Evolutionary conservation across 805 yeast genomes (phyloP).

Genomic region (Lachancea kluyveri): DNA sequence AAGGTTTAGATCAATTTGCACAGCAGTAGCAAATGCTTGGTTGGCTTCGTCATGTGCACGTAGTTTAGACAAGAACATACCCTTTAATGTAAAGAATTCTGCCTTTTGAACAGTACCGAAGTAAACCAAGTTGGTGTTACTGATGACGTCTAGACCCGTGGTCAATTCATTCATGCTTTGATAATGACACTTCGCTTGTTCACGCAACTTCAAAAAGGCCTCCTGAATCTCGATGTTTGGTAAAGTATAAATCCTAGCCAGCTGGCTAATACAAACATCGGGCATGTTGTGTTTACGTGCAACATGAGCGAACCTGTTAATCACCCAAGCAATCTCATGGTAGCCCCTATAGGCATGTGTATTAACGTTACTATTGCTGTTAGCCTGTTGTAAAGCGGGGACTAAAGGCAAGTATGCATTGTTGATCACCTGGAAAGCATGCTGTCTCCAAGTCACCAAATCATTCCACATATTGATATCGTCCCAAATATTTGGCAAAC

Average conservation of each 20-base stretch:
- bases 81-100: conserved; percentile 94
- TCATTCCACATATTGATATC: conserved; percentile 98
- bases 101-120: conserved; percentile 98
- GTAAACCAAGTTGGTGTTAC: conserved; percentile 91
- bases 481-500: conserved; percentile 95
- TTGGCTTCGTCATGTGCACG: conserved; percentile 92
- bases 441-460: conserved; percentile 96
- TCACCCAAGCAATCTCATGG: conserved; percentile 99
- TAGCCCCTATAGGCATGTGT: conserved; percentile 96
- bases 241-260: conserved; percentile 87
- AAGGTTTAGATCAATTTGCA: conserved; percentile 85
- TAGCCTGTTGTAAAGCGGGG: conserved; percentile 71
- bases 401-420: conserved; percentile 89
- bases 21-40: conserved; percentile 97
- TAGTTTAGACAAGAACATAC: conserved; percentile 92
- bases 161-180: conserved; percentile 85
- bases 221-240: conserved; percentile 98
- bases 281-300: conserved; percentile 96
- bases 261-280: conserved; percentile 88
- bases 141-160: conserved; percentile 93
- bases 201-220: conserved; percentile 90
- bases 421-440: conserved; percentile 93
- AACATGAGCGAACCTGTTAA: conserved; percentile 95
- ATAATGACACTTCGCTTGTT: conserved; percentile 96
- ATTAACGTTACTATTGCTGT: conserved; percentile 64